Conservation (phyloP, 2,329 filamentous ascomycete species). For the Pestalotiopsis sp. region DNA sequence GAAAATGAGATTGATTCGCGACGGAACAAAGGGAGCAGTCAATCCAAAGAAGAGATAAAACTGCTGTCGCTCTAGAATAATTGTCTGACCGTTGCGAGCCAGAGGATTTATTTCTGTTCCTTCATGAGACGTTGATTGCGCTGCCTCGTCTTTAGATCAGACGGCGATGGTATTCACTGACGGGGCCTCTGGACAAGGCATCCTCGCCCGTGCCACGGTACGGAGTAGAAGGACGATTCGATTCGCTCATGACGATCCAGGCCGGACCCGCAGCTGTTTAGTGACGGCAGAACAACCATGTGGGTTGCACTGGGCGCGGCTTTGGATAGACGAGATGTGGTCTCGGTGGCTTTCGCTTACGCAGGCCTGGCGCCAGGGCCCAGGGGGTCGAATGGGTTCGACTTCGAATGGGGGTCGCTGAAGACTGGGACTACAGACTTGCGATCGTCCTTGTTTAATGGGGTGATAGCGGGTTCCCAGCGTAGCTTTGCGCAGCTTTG, state of each 20-base stretch:
- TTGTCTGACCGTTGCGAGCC: not conserved
- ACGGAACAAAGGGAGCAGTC: not conserved
- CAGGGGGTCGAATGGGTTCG: not conserved
- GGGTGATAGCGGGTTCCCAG: not conserved
- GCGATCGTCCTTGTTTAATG: not conserved
- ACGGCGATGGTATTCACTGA: not conserved
- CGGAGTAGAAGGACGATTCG: not conserved
- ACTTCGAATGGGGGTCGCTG: not conserved
- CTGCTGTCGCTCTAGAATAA: not conserved
- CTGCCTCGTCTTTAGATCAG: not conserved
- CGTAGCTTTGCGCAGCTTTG: not conserved
- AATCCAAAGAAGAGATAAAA: not conserved
- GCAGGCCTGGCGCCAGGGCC: not conserved
- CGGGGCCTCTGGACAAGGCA: too few relatives aligned
- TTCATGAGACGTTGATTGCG: not conserved
- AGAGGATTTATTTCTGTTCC: not conserved
- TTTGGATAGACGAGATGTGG: constrained; percentile 3
- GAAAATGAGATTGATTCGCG: not conserved
- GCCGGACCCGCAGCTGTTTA: not conserved
- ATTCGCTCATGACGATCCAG: not conserved
- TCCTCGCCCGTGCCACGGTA: not conserved
- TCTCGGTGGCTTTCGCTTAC: not conserved
- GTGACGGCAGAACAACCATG: not conserved
- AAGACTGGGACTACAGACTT: not conserved
- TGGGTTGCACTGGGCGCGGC: constrained; percentile 1